Percentiles rank a stretch among this genome's conserved stretches.
Conservation (phyloP, 2,329 filamentous ascomycete genomes). For the Fusarium anthophilum region DNA sequence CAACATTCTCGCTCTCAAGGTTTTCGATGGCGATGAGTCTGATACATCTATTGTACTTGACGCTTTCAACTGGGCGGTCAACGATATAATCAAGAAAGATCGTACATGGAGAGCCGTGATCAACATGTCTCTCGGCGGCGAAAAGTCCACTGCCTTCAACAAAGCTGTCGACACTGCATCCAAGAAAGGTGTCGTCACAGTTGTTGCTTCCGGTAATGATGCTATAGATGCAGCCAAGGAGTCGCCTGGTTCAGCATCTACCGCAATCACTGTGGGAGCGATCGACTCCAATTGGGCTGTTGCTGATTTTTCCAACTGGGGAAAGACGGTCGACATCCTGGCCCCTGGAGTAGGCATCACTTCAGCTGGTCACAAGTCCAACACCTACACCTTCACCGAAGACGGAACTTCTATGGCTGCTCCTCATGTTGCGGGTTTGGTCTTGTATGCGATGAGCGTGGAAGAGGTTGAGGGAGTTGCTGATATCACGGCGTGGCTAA, state of each 20-base stretch:
- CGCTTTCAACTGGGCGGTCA: slow-evolving; percentile 49
- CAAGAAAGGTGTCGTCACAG: slow-evolving; percentile 48
- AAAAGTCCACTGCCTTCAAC: slow-evolving; percentile 16
- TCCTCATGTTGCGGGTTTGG: slow-evolving; percentile 63
- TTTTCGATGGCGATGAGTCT: slow-evolving; percentile 43
- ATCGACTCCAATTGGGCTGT: slow-evolving; percentile 46
- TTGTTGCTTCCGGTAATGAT: slow-evolving; percentile 47
- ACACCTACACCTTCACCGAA: slow-evolving; percentile 46
- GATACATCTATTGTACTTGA: slow-evolving; percentile 42
- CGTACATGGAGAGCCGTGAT: slow-evolving; percentile 50
- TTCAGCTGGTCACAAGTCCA: slow-evolving; percentile 49
- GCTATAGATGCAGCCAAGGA: slow-evolving; percentile 6
- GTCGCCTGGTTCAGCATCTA: slow-evolving; percentile 39
- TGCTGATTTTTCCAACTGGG: slow-evolving; percentile 58
- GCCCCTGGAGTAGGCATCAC: slow-evolving; percentile 55
- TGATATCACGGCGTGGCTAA: slow-evolving; percentile 1
- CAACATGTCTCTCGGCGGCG: slow-evolving; percentile 54
- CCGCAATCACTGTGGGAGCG: slow-evolving; percentile 43
- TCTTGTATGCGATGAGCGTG: slow-evolving; percentile 50
- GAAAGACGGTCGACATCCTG: slow-evolving; percentile 54
- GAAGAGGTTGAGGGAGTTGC: neutral
- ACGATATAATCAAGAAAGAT: slow-evolving; percentile 45
- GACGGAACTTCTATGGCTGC: slow-evolving; percentile 63
- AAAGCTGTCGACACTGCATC: slow-evolving; percentile 36
- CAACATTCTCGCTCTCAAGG: slow-evolving; percentile 55